A percentile compares a stretch with the other conserved stretches of the same genome.
These are phyloP conservation scores for Suillus spraguei DNA, from an alignment of 768 basidiomycete species.

Conservation along the genomic window DNA sequence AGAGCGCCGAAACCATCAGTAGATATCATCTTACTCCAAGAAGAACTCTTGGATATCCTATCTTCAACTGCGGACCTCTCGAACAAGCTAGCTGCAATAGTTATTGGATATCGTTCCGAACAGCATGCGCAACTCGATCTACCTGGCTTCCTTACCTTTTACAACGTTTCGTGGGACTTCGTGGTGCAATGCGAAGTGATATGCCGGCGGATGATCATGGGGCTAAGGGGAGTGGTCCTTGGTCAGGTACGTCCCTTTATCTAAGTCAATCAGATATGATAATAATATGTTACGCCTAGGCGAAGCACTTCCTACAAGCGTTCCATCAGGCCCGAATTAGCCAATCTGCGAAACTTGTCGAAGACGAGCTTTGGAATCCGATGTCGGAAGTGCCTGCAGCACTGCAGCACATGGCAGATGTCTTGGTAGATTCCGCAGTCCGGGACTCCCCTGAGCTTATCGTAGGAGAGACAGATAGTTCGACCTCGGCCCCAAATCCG, in stretches of 20 bases:
- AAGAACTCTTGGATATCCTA: constrained; percentile 77
- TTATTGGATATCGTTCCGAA: constrained; percentile 77
- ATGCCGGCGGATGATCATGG: constrained; percentile 90
- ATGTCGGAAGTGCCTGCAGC: constrained; percentile 62
- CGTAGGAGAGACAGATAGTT: constrained; percentile 28
- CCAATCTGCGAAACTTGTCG: constrained; percentile 84
- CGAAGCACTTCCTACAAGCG: constrained; percentile 81
- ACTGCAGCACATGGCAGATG: constrained; percentile 72
- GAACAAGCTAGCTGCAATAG: constrained; percentile 78
- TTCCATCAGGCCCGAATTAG: constrained; percentile 86
- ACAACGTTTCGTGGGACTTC: constrained; percentile 87
- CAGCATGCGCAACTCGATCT: constrained; percentile 76
- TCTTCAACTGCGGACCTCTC: constrained; percentile 83
- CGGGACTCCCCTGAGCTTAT: constrained; percentile 74
- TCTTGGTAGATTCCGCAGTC: constrained; percentile 81
- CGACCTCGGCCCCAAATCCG: constrained; percentile 9
- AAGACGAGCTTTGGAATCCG: constrained; percentile 94
- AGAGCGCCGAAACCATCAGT: constrained; percentile 43
- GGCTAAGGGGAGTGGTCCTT: constrained; percentile 83
- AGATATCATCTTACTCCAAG: constrained; percentile 50
- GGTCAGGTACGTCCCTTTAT: constrained; percentile 58
- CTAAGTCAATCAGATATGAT: background rate
- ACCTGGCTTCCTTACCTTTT: constrained; percentile 75
- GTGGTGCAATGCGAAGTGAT: constrained; percentile 87
- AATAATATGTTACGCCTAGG: constrained; percentile 44